phyloP scores from a whole-genome alignment of 495 filamentous ascomycete species.

The Penicillium lividum region DNA sequence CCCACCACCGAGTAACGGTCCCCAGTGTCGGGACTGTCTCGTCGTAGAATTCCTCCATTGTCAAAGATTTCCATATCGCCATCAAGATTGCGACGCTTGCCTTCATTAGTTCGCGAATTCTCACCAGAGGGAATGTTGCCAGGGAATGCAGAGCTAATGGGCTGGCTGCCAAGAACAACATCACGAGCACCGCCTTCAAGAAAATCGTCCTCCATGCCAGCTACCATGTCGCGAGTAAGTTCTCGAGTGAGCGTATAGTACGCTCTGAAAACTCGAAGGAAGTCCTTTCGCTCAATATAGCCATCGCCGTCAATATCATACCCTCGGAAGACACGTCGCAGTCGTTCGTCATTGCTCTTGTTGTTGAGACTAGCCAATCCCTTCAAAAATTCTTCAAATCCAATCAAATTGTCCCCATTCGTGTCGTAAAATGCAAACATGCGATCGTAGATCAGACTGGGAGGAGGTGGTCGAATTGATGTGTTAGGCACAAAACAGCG shows the following conservation, averaged over 20 bases:
- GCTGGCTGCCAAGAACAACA: constrained; percentile 72
- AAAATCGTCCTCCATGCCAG: constrained; percentile 76
- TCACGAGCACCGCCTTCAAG: constrained; percentile 73
- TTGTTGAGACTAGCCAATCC: constrained; percentile 80
- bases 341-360: constrained; percentile 63
- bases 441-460: constrained; percentile 90
- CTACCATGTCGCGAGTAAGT: constrained; percentile 80
- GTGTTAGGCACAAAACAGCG: constrained; percentile 83
- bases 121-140: constrained; percentile 64
- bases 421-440: constrained; percentile 97
- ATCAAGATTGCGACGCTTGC: constrained; percentile 57
- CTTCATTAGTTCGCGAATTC: constrained; percentile 57
- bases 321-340: constrained; percentile 76
- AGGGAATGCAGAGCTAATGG: constrained; percentile 72
- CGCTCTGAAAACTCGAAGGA: constrained; percentile 85
- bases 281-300: constrained; percentile 83
- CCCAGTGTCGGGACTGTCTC: constrained; percentile 47
- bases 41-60: constrained; percentile 48
- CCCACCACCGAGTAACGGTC: constrained; percentile 50
- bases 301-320: constrained; percentile 93
- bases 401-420: constrained; percentile 83
- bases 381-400: constrained; percentile 88
- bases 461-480: constrained; percentile 70
- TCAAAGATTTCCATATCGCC: constrained; percentile 66
- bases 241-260: constrained; percentile 86